Evolutionary conservation across 2,329 filamentous ascomycete genomes (phyloP).

Genomic region (Xylaria digitata): DNA sequence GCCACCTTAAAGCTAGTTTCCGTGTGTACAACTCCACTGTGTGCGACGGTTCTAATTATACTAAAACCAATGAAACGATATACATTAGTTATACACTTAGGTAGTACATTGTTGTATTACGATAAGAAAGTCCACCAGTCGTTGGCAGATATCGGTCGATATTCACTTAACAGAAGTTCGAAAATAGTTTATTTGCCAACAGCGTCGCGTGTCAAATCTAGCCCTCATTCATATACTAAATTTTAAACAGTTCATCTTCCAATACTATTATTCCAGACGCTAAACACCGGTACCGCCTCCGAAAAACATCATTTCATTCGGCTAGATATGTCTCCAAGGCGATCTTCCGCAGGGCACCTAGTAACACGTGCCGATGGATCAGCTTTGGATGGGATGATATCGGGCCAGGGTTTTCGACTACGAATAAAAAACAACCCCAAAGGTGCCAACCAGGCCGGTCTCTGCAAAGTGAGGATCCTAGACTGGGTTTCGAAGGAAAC

Average conservation of each 20-base stretch:
- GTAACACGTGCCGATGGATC: background rate
- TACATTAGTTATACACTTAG: background rate
- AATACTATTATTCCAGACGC: background rate
- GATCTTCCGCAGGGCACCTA: background rate
- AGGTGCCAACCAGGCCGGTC: background rate
- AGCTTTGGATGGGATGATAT: background rate
- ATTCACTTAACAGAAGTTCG: background rate
- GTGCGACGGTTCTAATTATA: background rate
- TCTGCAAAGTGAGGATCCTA: background rate
- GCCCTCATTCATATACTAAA: background rate
- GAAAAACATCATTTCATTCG: background rate
- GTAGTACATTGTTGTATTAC: background rate
- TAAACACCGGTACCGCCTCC: too few relatives aligned
- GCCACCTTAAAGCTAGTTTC: background rate
- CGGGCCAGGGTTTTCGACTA: background rate
- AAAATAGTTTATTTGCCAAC: background rate
- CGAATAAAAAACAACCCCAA: conserved; percentile 6
- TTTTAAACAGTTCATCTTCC: too few relatives aligned
- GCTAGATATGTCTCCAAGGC: background rate
- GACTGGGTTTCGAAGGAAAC: background rate
- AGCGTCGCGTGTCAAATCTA: background rate
- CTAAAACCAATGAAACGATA: background rate
- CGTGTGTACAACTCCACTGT: background rate
- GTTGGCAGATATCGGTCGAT: background rate
- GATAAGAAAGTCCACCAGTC: background rate